phyloP scores from a whole-genome alignment of 2,329 filamentous ascomycete genomes.

The Cladobotryum mycophilum region DNA sequence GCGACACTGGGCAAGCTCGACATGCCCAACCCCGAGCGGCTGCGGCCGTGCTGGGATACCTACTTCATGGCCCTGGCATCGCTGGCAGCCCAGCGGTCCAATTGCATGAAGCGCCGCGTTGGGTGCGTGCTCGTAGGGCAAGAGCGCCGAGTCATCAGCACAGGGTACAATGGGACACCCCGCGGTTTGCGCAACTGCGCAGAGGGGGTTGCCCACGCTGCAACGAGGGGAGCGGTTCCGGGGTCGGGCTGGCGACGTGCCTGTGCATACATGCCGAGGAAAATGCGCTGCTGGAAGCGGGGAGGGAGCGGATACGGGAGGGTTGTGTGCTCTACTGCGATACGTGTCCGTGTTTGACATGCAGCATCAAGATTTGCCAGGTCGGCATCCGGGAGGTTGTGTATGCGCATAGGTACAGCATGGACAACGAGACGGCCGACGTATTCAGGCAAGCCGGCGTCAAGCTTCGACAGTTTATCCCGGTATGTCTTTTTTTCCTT shows the following conservation, averaged over 20 bases:
- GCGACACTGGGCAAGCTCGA: constrained; percentile 66
- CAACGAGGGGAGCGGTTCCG: constrained; percentile 65
- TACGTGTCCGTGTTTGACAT: constrained; percentile 94
- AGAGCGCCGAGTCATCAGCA: constrained; percentile 81
- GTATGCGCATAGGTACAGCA: constrained; percentile 88
- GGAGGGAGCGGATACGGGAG: constrained; percentile 78
- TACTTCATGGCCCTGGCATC: constrained; percentile 98
- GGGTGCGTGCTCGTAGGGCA: constrained; percentile 83
- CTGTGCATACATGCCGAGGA: constrained; percentile 98
- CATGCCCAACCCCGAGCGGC: constrained; percentile 68
- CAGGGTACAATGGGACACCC: constrained; percentile 97
- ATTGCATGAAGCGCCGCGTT: constrained; percentile 97
- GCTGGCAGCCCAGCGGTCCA: constrained; percentile 81
- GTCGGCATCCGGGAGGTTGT: constrained; percentile 95
- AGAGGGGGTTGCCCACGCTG: constrained; percentile 83
- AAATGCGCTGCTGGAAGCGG: constrained; percentile 91
- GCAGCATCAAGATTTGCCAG: constrained; percentile 97
- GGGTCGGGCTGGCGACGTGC: constrained; percentile 75
- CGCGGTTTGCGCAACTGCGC: constrained; percentile 83
- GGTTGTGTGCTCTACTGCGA: constrained; percentile 86
- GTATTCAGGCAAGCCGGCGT: constrained; percentile 83
- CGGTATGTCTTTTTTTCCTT: constrained; percentile 45
- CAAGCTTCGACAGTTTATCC: constrained; percentile 77
- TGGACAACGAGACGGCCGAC: constrained; percentile 77
- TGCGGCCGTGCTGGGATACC: constrained; percentile 88